Base-by-base conservation (phyloP, 345 rosid species). In the Durio zibethinus region DNA sequence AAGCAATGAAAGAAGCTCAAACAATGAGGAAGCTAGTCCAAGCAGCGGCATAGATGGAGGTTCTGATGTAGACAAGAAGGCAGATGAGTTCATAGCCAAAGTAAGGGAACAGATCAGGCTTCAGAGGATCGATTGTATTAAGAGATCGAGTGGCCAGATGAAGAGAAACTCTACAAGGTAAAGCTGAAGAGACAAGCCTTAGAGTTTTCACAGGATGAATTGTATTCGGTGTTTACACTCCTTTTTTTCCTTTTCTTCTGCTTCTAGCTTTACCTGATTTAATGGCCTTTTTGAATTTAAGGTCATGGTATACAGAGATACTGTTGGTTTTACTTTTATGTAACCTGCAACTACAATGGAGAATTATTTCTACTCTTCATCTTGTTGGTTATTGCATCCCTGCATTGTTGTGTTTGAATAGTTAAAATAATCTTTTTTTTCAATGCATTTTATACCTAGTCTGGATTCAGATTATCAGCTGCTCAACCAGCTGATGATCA, bases 71-170 rank as follows among this genome's bases (percentile, higher is more conserved):
- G 98, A 97, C 70, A 91, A 89, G 94, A 91, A 92, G 73, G 99
- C 99, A 0, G 98, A 88, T 72, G 98, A 92, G 84, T 97, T 97
- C 88, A 97, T 97, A 78, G 94, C 98, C n/a, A 94, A 89, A 85
- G 90, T 94, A 87, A 90, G 99, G 77, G 99, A 97, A 88, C 99
- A 97, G 76, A 97, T 97, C 72, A 89, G 98, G 89, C 93, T 97
- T 47, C 99, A 97, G 72, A 90, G 98, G 82, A 97, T 92, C 29
- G 97, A 90, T 63, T 91, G 92, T 6, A 92, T 94, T 82, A 94
- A 94, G 85, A 87, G 83, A 85, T 90, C 97, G n/a, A 82, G 87
- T 78, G 79, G 68, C 7, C 87, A 81, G 65, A 75, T 80, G 29
- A 80, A 77, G 42, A 74, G 35, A 50, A 77, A 15, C 31, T 77